Base-by-base conservation (phyloP, 2,329 filamentous ascomycete genomes). In the Dactylellina drechsleri region DNA sequence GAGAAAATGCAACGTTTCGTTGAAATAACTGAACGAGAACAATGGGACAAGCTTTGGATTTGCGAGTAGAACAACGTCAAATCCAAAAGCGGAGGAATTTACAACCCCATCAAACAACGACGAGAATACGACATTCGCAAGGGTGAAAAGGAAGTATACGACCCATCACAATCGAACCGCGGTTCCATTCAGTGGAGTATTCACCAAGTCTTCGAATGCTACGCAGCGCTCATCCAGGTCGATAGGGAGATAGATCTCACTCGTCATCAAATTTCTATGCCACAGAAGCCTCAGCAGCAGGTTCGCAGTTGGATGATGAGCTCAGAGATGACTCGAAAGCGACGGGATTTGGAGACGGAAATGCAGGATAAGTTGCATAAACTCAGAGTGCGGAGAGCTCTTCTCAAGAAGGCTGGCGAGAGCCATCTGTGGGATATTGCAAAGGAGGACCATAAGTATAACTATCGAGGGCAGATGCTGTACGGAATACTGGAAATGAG, bases 171-270 rank as follows among this genome's bases (percentile, higher is more conserved):
- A n/a, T 18, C 45, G 18, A 45, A 18, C 1, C 28, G 45, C 6
- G 68, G 61, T n/a, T 60, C 68, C 0, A 15, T 73, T n/a, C 28
- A 66, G 40, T 73, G 61, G 60, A 60, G 23, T 16, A 47, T 53
- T 23, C 47, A 73, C 18, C 68, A 73, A 26, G 54, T 73, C 3
- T 66, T 73, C 45, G 68, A 73, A 16, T 66, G 68, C 49, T 73
- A 73, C 28, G 20, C 53, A 1, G 45, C 20, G 8, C 47, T 73
- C 28, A 43, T 43, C 5, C 20, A 60, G 16, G 18, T 50, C 5
- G 13, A 26, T 16, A 20, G 43, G 6, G 60, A 66, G 10, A 49
- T 66, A 12, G 49, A 57, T 13, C 40, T 26, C 3, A 28, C 31
- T 18, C 56, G 2, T 3, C n/a, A 36, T 3, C 28, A 60, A 18